These are phyloP conservation scores for Cunninghamia lanceolata DNA, from an alignment of 75 land plant species.

Conservation along the genomic window DNA sequence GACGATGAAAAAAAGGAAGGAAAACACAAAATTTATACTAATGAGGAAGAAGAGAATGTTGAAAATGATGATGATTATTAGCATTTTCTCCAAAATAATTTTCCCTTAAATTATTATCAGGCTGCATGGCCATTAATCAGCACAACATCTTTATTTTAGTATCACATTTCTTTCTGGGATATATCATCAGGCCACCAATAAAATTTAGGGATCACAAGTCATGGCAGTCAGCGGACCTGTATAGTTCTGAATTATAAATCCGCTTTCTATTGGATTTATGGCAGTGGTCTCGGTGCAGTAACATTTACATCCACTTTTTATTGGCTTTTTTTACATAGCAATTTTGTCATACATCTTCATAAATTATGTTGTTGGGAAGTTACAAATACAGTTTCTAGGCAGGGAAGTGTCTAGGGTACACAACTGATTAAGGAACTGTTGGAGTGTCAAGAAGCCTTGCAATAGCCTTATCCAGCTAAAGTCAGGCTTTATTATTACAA, in stretches of 20 bases:
- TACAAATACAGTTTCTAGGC: not conserved
- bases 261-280: not conserved
- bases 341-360: not conserved
- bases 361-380: not conserved
- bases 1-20: constrained; percentile 62
- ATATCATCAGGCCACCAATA: not conserved
- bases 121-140: not conserved
- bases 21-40: constrained; percentile 30
- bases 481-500: not conserved
- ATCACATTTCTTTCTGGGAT: not conserved
- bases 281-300: not conserved
- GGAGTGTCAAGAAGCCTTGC: not conserved
- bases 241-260: not conserved
- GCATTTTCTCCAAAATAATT: not conserved
- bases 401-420: not conserved
- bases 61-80: constrained; percentile 54
- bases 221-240: not conserved
- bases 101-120: not conserved
- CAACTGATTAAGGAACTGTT: not conserved
- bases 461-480: not conserved
- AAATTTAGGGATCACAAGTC: not conserved
- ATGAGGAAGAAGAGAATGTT: constrained; percentile 48
- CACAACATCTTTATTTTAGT: not conserved
- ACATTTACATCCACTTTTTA: not conserved
- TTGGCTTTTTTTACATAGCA: not conserved